Conservation (phyloP, 768 basidiomycete species). For the Nidularia sp. region DNA sequence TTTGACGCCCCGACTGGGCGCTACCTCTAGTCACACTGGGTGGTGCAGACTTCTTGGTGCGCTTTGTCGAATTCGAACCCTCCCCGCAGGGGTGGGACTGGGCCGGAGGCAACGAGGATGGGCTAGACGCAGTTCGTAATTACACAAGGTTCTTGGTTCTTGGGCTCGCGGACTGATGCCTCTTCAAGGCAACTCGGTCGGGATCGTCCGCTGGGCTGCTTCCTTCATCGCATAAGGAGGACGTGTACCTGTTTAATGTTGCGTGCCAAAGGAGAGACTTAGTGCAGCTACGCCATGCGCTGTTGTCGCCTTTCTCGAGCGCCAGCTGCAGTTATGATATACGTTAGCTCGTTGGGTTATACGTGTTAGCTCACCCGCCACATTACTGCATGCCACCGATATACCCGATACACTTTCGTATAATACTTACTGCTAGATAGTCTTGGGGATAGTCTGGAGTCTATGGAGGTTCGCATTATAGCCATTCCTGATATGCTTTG, state of each 20-base stretch:
- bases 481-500: too few species aligned
- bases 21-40: slow-evolving; percentile 25
- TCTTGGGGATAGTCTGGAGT: too few species aligned
- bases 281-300: neutral
- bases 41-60: slow-evolving; percentile 24
- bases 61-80: slow-evolving; percentile 31
- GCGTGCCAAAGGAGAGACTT: neutral
- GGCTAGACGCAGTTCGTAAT: neutral
- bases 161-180: neutral
- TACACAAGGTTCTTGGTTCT: neutral
- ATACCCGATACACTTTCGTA: too few species aligned
- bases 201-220: neutral
- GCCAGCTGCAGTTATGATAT: neutral
- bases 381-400: too few species aligned
- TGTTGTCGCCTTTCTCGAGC: neutral
- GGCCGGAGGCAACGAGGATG: slow-evolving; percentile 5
- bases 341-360: neutral
- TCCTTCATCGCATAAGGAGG: neutral
- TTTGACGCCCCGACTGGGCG: neutral
- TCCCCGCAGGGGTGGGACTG: neutral
- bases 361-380: too few species aligned
- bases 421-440: too few species aligned
- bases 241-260: neutral
- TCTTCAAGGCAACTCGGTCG: neutral
- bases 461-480: too few species aligned